phyloP scores from a whole-genome alignment of 2,329 filamentous ascomycete genomes.

The Aspergillus tamarii region DNA sequence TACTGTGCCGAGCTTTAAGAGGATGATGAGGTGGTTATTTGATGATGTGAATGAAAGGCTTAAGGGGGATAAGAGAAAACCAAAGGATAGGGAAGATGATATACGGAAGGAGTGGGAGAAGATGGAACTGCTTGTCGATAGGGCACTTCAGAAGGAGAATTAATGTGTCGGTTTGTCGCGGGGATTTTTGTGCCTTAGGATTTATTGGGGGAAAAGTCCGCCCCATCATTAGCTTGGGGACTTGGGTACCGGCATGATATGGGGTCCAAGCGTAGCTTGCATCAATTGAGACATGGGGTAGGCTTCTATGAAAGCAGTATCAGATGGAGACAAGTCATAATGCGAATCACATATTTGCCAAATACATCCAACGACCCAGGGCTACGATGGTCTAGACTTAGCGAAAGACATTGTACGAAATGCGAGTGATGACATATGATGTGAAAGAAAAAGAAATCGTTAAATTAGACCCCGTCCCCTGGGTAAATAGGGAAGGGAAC shows the following conservation, averaged over 20 bases:
- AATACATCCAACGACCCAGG: neutral
- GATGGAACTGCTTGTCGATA: constrained; percentile 43
- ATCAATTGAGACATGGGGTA: neutral
- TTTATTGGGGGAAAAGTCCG: neutral
- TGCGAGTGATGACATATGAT: neutral
- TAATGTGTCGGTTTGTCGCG: neutral
- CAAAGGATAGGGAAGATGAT: constrained; percentile 23
- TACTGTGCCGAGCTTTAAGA: constrained; percentile 35
- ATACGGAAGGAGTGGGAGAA: constrained; percentile 53
- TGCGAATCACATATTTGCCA: neutral
- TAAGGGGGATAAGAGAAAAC: constrained; percentile 30
- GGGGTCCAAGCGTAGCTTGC: neutral
- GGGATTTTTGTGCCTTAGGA: neutral
- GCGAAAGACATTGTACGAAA: neutral
- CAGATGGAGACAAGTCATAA: neutral
- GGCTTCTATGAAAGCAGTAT: neutral
- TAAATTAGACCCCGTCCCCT: constrained; percentile 25
- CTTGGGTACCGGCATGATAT: neutral
- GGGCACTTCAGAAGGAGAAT: constrained; percentile 29
- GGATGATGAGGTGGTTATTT: constrained; percentile 30
- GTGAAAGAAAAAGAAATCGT: constrained; percentile 23
- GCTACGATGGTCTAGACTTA: neutral
- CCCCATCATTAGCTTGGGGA: neutral
- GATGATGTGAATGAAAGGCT: constrained; percentile 33
- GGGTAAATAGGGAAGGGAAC: constrained; percentile 18